Base-by-base conservation (phyloP, 345 rosid species). In the Euphorbia tirucalli region DNA sequence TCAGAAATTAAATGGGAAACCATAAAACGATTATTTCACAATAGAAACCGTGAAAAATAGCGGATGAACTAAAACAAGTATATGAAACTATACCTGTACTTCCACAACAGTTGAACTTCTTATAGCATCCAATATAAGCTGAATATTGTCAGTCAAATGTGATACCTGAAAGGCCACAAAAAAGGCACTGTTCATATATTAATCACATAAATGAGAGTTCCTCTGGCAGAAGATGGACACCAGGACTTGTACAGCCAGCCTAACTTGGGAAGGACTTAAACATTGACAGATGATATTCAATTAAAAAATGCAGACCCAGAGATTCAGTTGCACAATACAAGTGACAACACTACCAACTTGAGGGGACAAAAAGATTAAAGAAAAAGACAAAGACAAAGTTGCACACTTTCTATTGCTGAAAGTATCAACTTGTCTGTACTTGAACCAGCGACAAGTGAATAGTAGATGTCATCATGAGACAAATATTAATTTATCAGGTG, bases 81-180 rank as follows among this genome's bases (percentile, higher is more conserved):
- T 30, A 59, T 32, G 32, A 59, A 18, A 66, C 58, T 11, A 58
- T 85, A 93, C 98, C 95, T 90, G 89, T 21, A 93, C 88, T 90
- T 93, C 97, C 69, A 93, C 85, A 65, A 74, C 64, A 30, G 77
- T 62, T 58, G 97, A 93, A 71, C 62, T 71, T 81, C 79, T 92
- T n/a, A 93, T 32, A 68, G 93, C 84, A 31, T 93, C 93, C 87
- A 85, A 68, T 77, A 93, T 89, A 61, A 82, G 73, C 72, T 80
- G 91, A 63, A 87, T 80, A 69, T 79, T 85, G 69, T 87, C 87
- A 4, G 98, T 90, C 79, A 90, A 81, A 55, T 72, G 72, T 11
- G 82, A 79, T 72, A 93, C 89, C 98, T 93, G 92, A 68, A 68
- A 48, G 28, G 46, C 22, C 8, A 28, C 27, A 22, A 61, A 43